Evolutionary conservation across 1,284 basidiomycete species (phyloP), one percentile per base, ranked within the genome.

Genomic region (Fomitopsis schrenkii): DNA sequence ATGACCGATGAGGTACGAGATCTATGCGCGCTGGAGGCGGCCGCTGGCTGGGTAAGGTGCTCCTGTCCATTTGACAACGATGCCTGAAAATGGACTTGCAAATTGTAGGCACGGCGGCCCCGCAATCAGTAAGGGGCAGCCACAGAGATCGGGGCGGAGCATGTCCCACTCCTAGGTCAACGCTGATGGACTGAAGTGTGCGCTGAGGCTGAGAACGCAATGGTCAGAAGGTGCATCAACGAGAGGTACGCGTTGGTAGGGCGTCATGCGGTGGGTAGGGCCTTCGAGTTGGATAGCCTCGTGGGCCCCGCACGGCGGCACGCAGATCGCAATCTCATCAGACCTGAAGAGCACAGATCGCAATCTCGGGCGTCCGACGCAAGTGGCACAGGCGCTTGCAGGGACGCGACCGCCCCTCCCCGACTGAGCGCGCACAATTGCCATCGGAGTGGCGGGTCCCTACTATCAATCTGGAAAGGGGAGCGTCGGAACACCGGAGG

Each of bases 251-350:
- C n/a, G 17, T 10, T n/a, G 30, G 19, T 35, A 45, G 30, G 15
- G 10, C 22, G 9, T 19, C 42, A 46, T 58, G 57, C 57, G 42
- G 45, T 35, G 30, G 45, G 44, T 30, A 17, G 15, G 57, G 30
- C 8, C 44, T 46, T 26, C 30, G 57, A 41, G 60, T 48, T 55
- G 41, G 52, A 41, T 62, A 62, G 60, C 60, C 60, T 62, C 60
- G 53, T 58, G 60, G 56, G 38, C 7, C 17, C 15, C 19, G 15
- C 19, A 19, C 40, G 44, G 14, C 30, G 54, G 41, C 17, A 40
- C 36, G 36, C 30, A 58, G 60, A 62, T 58, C 50, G 19, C 19
- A 46, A 62, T 62, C 57, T 58, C 57, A 62, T 61, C 57, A 58
- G 50, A 55, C 42, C 28, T 58, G 50, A 58, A 42, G 57, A 53